Evolutionary conservation across 1,139 yeast genomes (phyloP).

Genomic region (Candida anutae): DNA sequence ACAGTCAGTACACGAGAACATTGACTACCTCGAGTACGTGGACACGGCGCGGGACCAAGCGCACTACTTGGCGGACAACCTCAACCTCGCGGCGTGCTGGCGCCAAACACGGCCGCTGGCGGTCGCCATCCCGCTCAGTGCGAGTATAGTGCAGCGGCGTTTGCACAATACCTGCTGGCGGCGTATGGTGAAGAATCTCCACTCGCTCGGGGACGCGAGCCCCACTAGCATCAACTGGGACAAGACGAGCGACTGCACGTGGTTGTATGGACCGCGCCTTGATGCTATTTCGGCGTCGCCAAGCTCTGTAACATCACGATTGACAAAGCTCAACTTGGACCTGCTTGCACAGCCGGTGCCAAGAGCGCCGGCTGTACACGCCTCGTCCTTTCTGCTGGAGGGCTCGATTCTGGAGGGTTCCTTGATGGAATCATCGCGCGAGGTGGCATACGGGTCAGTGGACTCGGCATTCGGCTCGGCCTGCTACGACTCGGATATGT

Average conservation of each 20-base stretch:
- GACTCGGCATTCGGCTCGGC: not conserved
- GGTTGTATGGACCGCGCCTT: constrained; percentile 40
- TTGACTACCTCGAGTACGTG: constrained; percentile 35
- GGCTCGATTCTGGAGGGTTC: no score
- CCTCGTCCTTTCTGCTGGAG: no score
- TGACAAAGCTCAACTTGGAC: not conserved
- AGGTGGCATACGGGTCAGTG: not conserved
- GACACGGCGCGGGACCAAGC: constrained; percentile 5
- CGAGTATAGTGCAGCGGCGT: constrained; percentile 9
- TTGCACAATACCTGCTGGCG: constrained; percentile 38
- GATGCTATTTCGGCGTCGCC: constrained; percentile 1
- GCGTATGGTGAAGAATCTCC: constrained; percentile 28
- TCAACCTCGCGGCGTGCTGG: constrained; percentile 7
- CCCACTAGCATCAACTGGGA: constrained; percentile 39
- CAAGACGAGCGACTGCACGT: constrained; percentile 35
- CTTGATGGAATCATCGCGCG: not conserved
- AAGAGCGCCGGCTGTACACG: not conserved
- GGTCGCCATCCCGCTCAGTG: constrained; percentile 5
- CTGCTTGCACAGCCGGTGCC: not conserved
- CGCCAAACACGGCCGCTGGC: constrained; percentile 2
- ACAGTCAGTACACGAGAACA: constrained; percentile 19
- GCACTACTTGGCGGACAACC: constrained; percentile 8
- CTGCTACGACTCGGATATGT: not conserved
- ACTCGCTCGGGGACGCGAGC: constrained; percentile 19
- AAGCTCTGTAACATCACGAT: not conserved